Percentiles rank a stretch among this genome's conserved stretches.
Evolutionary conservation across 768 basidiomycete species (phyloP).

Genomic region (Mycena rebaudengoi): DNA sequence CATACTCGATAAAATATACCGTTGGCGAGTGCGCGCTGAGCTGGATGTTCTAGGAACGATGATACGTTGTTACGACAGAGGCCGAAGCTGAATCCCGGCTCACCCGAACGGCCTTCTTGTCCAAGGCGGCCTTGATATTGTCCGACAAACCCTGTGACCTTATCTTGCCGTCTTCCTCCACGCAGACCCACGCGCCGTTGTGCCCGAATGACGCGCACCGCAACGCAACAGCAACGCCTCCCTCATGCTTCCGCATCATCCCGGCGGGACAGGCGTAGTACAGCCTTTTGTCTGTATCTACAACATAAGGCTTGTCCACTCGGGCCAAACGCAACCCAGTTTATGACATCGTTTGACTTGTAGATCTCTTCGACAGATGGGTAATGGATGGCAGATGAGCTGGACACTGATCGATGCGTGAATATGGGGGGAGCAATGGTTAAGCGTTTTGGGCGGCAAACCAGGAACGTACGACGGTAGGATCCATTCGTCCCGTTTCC

Average conservation of each 20-base stretch:
- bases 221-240: background rate
- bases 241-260: background rate
- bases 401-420: background rate
- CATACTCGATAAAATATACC: slow-evolving; percentile 1
- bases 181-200: background rate
- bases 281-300: background rate
- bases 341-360: background rate
- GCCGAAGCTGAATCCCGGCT: background rate
- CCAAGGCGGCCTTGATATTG: background rate
- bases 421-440: background rate
- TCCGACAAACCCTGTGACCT: background rate
- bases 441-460: too few species aligned
- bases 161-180: background rate
- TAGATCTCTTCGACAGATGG: background rate
- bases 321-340: background rate
- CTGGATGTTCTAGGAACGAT: background rate
- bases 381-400: background rate
- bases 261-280: background rate
- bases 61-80: background rate
- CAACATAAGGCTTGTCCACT: background rate
- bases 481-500: background rate
- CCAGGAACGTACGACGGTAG: background rate
- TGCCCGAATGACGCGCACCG: background rate
- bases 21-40: background rate
- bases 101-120: background rate